Evolutionary conservation across 2,329 filamentous ascomycete species (phyloP).

Genomic region (Calcarisporium arbuscula): DNA sequence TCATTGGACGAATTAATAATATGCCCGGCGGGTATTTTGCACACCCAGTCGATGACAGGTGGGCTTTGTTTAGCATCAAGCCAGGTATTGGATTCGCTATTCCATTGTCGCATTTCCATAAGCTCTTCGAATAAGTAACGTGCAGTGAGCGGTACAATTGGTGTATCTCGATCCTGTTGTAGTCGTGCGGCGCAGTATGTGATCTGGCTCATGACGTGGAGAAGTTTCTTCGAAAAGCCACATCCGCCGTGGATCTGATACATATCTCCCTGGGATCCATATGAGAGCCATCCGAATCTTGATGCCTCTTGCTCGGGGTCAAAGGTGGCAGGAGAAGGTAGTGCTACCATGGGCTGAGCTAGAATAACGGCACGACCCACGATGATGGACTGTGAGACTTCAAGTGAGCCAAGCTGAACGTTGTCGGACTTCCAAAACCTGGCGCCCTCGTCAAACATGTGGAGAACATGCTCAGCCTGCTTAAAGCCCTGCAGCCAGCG

Average conservation of each 20-base stretch:
- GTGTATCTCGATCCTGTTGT: slow-evolving; percentile 24
- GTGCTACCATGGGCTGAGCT: slow-evolving; percentile 30
- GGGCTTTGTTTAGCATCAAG: slow-evolving; percentile 10
- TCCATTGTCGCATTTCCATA: slow-evolving; percentile 28
- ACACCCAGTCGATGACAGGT: slow-evolving; percentile 24
- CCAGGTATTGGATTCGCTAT: slow-evolving; percentile 20
- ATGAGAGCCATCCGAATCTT: slow-evolving; percentile 32
- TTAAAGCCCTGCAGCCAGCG: slow-evolving; percentile 32
- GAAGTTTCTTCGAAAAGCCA: slow-evolving; percentile 33
- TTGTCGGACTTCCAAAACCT: slow-evolving; percentile 29
- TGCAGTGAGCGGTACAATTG: slow-evolving; percentile 24
- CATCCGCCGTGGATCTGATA: slow-evolving; percentile 34
- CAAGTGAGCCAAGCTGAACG: slow-evolving; percentile 26
- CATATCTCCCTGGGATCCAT: slow-evolving; percentile 27
- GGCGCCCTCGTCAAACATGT: slow-evolving; percentile 27
- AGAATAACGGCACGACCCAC: slow-evolving; percentile 32
- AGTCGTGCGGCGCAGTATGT: slow-evolving; percentile 29
- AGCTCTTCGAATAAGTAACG: slow-evolving; percentile 21
- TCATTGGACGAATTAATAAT: slow-evolving; percentile 19
- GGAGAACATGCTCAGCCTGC: slow-evolving; percentile 27
- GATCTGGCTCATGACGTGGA: slow-evolving; percentile 30
- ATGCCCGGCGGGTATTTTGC: slow-evolving; percentile 14
- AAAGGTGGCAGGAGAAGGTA: slow-evolving; percentile 20
- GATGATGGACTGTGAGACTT: slow-evolving; percentile 32
- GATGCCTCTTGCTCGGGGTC: slow-evolving; percentile 20